phyloP scores from a whole-genome alignment of 345 rosid genomes.

The Eucalyptus curtisii region DNA sequence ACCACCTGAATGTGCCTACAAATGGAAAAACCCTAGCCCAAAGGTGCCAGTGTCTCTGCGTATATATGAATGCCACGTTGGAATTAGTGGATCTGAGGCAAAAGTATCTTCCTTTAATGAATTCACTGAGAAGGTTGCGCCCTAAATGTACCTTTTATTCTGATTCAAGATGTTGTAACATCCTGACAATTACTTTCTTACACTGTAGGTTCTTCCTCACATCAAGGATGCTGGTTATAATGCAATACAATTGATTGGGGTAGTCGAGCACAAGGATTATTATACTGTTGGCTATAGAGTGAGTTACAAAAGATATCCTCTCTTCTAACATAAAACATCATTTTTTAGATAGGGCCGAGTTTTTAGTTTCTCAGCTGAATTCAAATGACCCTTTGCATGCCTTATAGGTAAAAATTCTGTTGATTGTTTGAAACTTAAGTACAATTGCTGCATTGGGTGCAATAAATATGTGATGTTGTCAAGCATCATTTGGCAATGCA shows the following conservation, averaged over 20 bases:
- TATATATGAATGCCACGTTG: slow-evolving; percentile 93
- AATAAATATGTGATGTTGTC: background rate
- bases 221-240: slow-evolving; percentile 84
- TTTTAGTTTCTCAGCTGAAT: background rate
- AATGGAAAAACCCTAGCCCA: slow-evolving; percentile 62
- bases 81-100: slow-evolving; percentile 85
- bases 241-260: slow-evolving; percentile 88
- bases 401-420: background rate
- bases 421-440: background rate
- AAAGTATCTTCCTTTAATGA: slow-evolving; percentile 69
- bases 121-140: slow-evolving; percentile 59
- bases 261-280: slow-evolving; percentile 92
- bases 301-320: slow-evolving; percentile 5
- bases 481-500: background rate
- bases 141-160: background rate
- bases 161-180: background rate
- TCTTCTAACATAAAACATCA: background rate
- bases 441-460: background rate
- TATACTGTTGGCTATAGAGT: slow-evolving; percentile 90
- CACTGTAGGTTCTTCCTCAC: slow-evolving; percentile 79
- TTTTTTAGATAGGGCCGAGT: background rate
- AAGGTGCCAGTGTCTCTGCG: slow-evolving; percentile 70
- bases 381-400: background rate
- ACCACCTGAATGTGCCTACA: slow-evolving; percentile 63
- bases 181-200: background rate